These are phyloP conservation scores for Stereocaulon alpinum DNA, from an alignment of 495 filamentous ascomycete species.

Conservation along the genomic window DNA sequence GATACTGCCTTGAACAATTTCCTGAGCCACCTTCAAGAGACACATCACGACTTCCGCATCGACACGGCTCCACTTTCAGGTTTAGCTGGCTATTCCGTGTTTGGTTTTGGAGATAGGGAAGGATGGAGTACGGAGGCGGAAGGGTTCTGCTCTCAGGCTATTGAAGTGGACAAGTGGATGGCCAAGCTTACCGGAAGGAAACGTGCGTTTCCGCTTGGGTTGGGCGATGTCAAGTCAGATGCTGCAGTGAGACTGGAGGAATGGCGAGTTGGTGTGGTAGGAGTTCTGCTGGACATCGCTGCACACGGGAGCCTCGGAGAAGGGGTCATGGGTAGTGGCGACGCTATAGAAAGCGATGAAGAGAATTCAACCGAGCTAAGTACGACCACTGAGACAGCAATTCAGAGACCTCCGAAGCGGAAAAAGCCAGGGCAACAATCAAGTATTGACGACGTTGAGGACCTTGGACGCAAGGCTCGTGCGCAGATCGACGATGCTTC, in stretches of 20 bases:
- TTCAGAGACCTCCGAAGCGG: conserved; percentile 21
- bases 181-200: conserved; percentile 77
- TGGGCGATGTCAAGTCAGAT: conserved; percentile 75
- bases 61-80: conserved; percentile 72
- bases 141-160: conserved; percentile 85
- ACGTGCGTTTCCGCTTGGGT: conserved; percentile 72
- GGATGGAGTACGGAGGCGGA: conserved; percentile 85
- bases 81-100: conserved; percentile 80
- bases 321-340: conserved; percentile 70
- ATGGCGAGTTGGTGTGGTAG: conserved; percentile 67
- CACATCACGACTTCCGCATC: conserved; percentile 90
- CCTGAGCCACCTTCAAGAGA: conserved; percentile 74
- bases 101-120: conserved; percentile 83
- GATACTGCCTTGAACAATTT: conserved; percentile 77
- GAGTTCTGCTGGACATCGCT: conserved; percentile 54
- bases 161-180: conserved; percentile 88
- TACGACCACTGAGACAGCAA: not conserved
- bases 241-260: conserved; percentile 53
- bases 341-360: conserved; percentile 72
- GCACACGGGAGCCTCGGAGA: conserved; percentile 60
- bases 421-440: conserved; percentile 34
- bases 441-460: conserved; percentile 67
- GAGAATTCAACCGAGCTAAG: conserved; percentile 40
- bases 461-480: conserved; percentile 46
- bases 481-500: not conserved